These are phyloP conservation scores for Microcos paniculata DNA, from an alignment of 345 rosid species.

Conservation along the genomic window DNA sequence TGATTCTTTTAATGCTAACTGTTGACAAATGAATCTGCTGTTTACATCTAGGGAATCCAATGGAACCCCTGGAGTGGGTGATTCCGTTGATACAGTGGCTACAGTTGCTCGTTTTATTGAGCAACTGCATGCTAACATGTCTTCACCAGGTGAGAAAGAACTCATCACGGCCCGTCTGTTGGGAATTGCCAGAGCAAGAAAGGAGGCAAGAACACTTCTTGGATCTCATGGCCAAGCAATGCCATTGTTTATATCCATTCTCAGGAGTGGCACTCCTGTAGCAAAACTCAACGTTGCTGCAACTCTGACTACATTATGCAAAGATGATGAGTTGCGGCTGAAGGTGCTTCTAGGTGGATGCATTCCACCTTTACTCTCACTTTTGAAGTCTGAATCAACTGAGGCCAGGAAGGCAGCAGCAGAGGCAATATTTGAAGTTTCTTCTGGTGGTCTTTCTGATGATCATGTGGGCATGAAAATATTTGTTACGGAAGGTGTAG, in stretches of 20 bases:
- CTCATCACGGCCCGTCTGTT: slow-evolving; percentile 71
- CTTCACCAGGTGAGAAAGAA: slow-evolving; percentile 74
- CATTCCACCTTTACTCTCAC: slow-evolving; percentile 77
- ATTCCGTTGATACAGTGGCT: slow-evolving; percentile 53
- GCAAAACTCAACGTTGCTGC: slow-evolving; percentile 80
- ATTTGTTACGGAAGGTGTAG: slow-evolving; percentile 84
- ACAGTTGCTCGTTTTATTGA: slow-evolving; percentile 71
- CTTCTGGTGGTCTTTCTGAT: slow-evolving; percentile 73
- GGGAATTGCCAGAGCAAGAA: slow-evolving; percentile 61
- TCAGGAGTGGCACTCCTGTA: slow-evolving; percentile 63
- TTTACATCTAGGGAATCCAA: slow-evolving; percentile 46
- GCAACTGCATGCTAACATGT: slow-evolving; percentile 64
- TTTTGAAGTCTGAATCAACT: slow-evolving; percentile 67
- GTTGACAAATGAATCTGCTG: background rate
- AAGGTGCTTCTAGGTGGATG: slow-evolving; percentile 91
- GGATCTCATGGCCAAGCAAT: slow-evolving; percentile 78
- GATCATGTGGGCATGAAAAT: slow-evolving; percentile 84
- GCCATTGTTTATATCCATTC: slow-evolving; percentile 81
- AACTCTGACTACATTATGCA: slow-evolving; percentile 60
- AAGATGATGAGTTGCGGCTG: slow-evolving; percentile 71
- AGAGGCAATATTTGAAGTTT: slow-evolving; percentile 80
- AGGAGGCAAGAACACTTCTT: slow-evolving; percentile 69
- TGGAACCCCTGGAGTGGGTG: slow-evolving; percentile 47
- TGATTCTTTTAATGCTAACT: slow-evolving; percentile 10
- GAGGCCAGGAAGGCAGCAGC: slow-evolving; percentile 82